A percentile compares a stretch with the other conserved stretches of the same genome.
phyloP scores from a whole-genome alignment of 2,329 filamentous ascomycete species.

The Fusarium annulatum region DNA sequence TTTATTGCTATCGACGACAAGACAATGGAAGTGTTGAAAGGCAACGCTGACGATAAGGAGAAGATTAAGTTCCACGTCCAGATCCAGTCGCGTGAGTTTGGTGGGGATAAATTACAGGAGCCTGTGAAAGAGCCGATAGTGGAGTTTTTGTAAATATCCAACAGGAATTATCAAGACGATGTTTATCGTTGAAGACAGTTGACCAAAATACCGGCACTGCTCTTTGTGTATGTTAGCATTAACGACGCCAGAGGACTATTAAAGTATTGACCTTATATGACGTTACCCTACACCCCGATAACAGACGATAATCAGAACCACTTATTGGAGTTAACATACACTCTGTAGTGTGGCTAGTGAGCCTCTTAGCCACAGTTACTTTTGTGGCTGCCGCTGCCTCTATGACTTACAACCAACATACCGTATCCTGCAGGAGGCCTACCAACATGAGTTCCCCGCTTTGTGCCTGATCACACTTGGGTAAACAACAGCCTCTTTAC shows the following conservation, averaged over 20 bases:
- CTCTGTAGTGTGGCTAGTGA: background rate
- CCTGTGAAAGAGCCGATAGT: background rate
- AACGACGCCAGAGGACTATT: too few relatives aligned
- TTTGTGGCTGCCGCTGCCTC: background rate
- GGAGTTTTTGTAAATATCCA: background rate
- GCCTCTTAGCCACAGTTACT: background rate
- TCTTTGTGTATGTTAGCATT: too few relatives aligned
- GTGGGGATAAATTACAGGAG: background rate
- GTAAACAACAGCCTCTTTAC: background rate
- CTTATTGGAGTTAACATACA: background rate
- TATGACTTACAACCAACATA: background rate
- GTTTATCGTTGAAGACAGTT: fast-evolving
- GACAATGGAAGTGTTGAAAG: background rate
- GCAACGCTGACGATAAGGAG: too few relatives aligned
- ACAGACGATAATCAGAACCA: too few relatives aligned
- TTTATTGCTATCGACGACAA: background rate
- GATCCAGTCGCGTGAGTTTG: background rate
- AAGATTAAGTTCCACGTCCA: background rate
- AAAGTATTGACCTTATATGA: too few relatives aligned
- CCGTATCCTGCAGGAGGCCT: background rate
- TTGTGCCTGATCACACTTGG: background rate
- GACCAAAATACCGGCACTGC: too few relatives aligned
- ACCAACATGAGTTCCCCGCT: background rate
- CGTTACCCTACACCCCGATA: too few relatives aligned
- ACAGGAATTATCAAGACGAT: fast-evolving